Evolutionary conservation across 352 stramenopile species (phyloP).

Genomic region (Phytophthora citrophthora): DNA sequence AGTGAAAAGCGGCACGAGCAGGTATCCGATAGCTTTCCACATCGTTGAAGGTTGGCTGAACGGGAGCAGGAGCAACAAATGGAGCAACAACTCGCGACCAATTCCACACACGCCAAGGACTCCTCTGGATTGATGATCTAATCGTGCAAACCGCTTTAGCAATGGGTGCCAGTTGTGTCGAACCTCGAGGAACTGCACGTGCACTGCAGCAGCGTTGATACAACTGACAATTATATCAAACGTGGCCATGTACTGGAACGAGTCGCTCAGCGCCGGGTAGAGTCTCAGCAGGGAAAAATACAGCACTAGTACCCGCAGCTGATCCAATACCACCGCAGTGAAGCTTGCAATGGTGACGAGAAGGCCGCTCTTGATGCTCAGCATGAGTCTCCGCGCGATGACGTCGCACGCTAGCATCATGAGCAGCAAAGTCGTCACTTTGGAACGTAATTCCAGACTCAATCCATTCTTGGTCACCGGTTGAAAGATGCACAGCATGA

Average conservation of each 20-base stretch:
- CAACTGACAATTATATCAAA: conserved; percentile 66
- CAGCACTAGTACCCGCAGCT: conserved; percentile 57
- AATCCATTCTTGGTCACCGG: conserved; percentile 16
- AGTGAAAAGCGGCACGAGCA: conserved; percentile 65
- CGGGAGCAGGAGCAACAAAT: conserved; percentile 68
- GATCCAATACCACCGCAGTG: conserved; percentile 73
- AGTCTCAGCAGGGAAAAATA: conserved; percentile 65
- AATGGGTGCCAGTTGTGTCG: conserved; percentile 68
- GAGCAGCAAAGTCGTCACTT: conserved; percentile 49
- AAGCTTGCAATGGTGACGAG: conserved; percentile 77
- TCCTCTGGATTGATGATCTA: conserved; percentile 53
- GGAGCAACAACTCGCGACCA: conserved; percentile 64
- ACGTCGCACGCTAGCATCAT: conserved; percentile 70
- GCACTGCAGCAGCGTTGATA: conserved; percentile 60
- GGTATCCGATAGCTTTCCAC: conserved; percentile 45
- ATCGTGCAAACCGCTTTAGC: conserved; percentile 65
- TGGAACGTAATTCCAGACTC: conserved; percentile 39
- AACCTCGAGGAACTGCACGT: conserved; percentile 63
- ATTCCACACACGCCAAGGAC: conserved; percentile 57
- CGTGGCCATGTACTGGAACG: conserved; percentile 55
- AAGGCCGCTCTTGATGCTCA: conserved; percentile 81
- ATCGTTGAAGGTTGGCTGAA: conserved; percentile 37
- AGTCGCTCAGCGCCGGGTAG: conserved; percentile 48
- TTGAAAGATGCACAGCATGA: conserved; percentile 64
- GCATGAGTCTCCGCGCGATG: conserved; percentile 53